Evolutionary conservation across 257 asterid genomes (phyloP), one percentile per base, ranked within the genome.

Genomic region (Solanum raphanifolium): DNA sequence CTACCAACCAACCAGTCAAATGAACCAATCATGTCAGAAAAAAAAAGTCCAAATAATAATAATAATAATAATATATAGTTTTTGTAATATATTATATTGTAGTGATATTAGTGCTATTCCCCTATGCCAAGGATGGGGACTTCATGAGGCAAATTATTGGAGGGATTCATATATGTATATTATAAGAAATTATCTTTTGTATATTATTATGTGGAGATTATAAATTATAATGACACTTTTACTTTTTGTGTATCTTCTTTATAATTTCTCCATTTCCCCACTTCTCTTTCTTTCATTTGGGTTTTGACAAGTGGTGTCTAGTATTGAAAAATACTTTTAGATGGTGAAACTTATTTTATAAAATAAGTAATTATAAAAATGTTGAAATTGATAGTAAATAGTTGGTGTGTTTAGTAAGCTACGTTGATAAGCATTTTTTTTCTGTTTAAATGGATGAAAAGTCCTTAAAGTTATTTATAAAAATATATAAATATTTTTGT

Each of bases 41-140:
- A 65, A 4, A 38, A 46, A 9, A 13, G 3, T 46, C 85, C 66
- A 43, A 25, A n/a, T 9, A 12, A n/a, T n/a, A 79, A 58, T 52
- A 52, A 48, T 15, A 48, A 15, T 48, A 43, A 10, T 41, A 41
- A 41, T 9, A 41, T 41, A 41, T 41, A 41, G 13, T 41, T 41
- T 41, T 35, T n/a, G n/a, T n/a, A 36, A 29, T 69, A 13, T 2
- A 74, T 74, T 68, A 5, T 5, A 74, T 35, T 9, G 48, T 38
- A 78, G 13, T 25, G 36, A 41, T 25, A 31, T 38, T 62, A 35
- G 87, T 36, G 36, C 74, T 36, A 62, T 68, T 36, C 31, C 60
- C 39, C 65, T 38, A 36, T 85, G 81, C 87, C 87, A 66, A 38
- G 81, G 87, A 85, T 85, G 81, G 81, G 31, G 41, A 85, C 65